phyloP scores from a whole-genome alignment of 495 filamentous ascomycete genomes.

The Coniosporium apollinis region DNA sequence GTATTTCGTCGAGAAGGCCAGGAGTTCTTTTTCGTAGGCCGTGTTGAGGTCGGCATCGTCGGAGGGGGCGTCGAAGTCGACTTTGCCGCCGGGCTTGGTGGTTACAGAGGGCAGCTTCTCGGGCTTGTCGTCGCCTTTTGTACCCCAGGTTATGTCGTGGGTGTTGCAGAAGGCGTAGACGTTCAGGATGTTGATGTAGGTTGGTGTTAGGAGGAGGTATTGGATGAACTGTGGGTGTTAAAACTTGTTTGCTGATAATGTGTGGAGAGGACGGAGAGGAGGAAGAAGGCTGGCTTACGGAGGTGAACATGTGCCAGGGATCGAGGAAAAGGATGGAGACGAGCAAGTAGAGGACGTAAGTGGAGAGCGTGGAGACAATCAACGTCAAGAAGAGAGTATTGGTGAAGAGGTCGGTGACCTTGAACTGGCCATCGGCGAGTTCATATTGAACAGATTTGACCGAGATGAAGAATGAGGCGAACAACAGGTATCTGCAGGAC shows the following conservation, averaged over 20 bases:
- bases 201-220: constrained; percentile 88
- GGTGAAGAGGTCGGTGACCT: constrained; percentile 52
- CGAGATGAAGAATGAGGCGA: constrained; percentile 89
- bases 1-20: constrained; percentile 50
- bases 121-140: constrained; percentile 83
- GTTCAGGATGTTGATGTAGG: constrained; percentile 92
- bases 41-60: constrained; percentile 79
- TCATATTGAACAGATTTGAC: constrained; percentile 65
- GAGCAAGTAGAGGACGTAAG: constrained; percentile 86
- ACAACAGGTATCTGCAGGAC: constrained; percentile 61
- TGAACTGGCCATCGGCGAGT: constrained; percentile 39
- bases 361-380: constrained; percentile 78
- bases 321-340: constrained; percentile 92
- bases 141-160: constrained; percentile 95
- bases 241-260: constrained; percentile 5
- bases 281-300: constrained; percentile 13
- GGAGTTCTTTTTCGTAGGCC: constrained; percentile 78
- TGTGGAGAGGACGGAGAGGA: not conserved
- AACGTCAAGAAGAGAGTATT: constrained; percentile 87
- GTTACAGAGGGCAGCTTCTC: constrained; percentile 67
- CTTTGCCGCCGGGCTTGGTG: constrained; percentile 79
- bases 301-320: constrained; percentile 98
- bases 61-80: constrained; percentile 80
- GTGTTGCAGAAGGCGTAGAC: constrained; percentile 98
- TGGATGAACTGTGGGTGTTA: constrained; percentile 49